A percentile compares a stretch with the other conserved stretches of the same genome.
Conservation (phyloP, 2,329 filamentous ascomycete genomes). For the Dryadomyces quercivorus region DNA sequence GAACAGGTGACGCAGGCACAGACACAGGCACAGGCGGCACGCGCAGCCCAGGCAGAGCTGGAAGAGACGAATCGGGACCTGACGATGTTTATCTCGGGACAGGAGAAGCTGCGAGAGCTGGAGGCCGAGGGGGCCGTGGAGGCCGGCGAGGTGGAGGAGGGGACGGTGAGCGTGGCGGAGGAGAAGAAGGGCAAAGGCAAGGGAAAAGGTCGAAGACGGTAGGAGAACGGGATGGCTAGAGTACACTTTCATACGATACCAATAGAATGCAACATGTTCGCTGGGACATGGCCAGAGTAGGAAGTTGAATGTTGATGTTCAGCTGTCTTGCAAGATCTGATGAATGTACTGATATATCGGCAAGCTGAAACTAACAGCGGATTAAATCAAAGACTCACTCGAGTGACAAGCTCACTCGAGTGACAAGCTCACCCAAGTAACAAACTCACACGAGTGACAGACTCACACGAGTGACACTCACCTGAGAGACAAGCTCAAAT, state of each 20-base stretch:
- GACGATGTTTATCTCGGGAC: constrained; percentile 74
- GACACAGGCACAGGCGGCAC: constrained; percentile 43
- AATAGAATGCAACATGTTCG: too few species aligned
- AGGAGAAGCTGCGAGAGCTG: constrained; percentile 66
- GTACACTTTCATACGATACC: background rate
- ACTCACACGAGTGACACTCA: too few species aligned
- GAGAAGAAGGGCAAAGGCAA: constrained; percentile 37
- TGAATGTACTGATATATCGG: too few species aligned
- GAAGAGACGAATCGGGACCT: constrained; percentile 80
- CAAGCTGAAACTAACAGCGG: too few species aligned
- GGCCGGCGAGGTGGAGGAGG: constrained; percentile 63
- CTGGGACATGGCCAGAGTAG: too few species aligned
- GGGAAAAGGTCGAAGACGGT: constrained; percentile 10
- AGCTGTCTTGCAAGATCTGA: too few species aligned
- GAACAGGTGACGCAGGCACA: constrained; percentile 46
- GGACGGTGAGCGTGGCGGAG: constrained; percentile 55
- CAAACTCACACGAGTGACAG: too few species aligned
- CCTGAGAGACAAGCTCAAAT: too few species aligned
- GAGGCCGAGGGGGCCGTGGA: constrained; percentile 45
- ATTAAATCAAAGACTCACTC: too few species aligned
- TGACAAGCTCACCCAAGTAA: too few species aligned
- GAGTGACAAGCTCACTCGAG: too few species aligned
- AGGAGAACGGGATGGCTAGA: background rate
- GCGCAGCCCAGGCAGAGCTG: constrained; percentile 56
- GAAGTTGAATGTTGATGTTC: too few species aligned